Evolutionary conservation across 441 rosid species (phyloP).

Genomic region (Adansonia madagascariensis): DNA sequence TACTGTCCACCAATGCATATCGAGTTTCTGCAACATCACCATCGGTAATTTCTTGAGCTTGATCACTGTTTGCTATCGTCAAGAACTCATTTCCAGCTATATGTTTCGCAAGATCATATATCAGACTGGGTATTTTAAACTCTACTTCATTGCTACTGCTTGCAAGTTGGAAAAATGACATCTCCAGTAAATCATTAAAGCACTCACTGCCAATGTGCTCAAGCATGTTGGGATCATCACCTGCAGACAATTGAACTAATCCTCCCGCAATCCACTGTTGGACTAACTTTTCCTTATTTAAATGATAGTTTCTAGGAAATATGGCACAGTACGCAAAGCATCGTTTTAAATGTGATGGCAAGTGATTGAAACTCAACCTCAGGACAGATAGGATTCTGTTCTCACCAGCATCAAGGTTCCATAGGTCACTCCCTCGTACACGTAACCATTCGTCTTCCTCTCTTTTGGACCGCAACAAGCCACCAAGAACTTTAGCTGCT

Average conservation of each 20-base stretch:
- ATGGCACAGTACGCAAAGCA: slow-evolving; percentile 36
- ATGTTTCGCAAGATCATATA: slow-evolving; percentile 36
- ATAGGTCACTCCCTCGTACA: slow-evolving; percentile 34
- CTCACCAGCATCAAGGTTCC: slow-evolving; percentile 28
- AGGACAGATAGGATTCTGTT: slow-evolving; percentile 26
- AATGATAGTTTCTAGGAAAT: slow-evolving; percentile 36
- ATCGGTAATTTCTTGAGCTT: background rate
- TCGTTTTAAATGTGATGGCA: slow-evolving; percentile 37
- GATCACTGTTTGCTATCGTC: background rate
- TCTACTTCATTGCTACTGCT: slow-evolving; percentile 11
- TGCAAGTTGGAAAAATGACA: slow-evolving; percentile 34
- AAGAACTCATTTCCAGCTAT: slow-evolving; percentile 30
- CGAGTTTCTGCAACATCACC: slow-evolving; percentile 20
- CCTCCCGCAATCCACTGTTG: slow-evolving; percentile 39
- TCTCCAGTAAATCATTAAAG: slow-evolving; percentile 24
- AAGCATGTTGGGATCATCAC: background rate
- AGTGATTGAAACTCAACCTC: slow-evolving; percentile 34
- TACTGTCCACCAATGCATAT: slow-evolving; percentile 16
- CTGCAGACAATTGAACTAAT: slow-evolving; percentile 20
- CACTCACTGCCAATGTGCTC: slow-evolving; percentile 24
- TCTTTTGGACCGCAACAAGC: slow-evolving; percentile 31
- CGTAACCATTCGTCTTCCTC: slow-evolving; percentile 30
- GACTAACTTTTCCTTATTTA: slow-evolving; percentile 35
- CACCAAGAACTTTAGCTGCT: slow-evolving; percentile 38
- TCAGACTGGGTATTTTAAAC: slow-evolving; percentile 33